A percentile compares a stretch with the other conserved stretches of the same genome.
These are phyloP conservation scores for Margaritispora aquatica DNA, from an alignment of 495 filamentous ascomycete genomes.

Conservation along the genomic window DNA sequence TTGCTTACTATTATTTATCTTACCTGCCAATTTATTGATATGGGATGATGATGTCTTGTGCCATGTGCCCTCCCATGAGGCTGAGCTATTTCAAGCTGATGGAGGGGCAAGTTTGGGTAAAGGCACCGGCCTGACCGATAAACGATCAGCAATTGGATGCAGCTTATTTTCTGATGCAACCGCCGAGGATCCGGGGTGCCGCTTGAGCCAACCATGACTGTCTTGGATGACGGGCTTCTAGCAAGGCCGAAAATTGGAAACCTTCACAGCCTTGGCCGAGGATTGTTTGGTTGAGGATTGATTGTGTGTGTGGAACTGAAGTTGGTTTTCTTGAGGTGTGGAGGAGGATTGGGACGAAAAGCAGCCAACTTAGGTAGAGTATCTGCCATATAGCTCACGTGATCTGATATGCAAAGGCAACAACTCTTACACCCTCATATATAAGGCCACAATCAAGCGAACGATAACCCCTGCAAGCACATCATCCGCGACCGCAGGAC, in stretches of 20 bases:
- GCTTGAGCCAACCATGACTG: not conserved
- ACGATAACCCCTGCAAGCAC: no score
- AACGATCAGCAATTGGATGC: not conserved
- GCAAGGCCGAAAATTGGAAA: not conserved
- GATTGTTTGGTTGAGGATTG: not conserved
- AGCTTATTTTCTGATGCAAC: not conserved
- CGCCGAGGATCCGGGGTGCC: not conserved
- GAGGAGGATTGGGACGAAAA: no score
- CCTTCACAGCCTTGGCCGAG: not conserved
- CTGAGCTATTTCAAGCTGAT: not conserved
- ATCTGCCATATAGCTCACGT: no score
- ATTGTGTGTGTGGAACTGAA: no score
- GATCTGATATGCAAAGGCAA: no score
- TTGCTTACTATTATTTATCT: not conserved
- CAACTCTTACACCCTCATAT: no score
- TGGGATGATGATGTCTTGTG: no score
- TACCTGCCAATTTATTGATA: no score
- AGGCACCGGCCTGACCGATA: not conserved
- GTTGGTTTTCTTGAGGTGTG: no score
- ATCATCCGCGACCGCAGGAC: not conserved
- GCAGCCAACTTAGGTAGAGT: no score
- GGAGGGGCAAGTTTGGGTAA: not conserved
- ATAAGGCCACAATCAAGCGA: no score
- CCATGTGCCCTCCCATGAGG: not conserved
- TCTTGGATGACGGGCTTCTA: not conserved